A percentile compares a stretch with the other conserved stretches of the same genome.
These are phyloP conservation scores for Plasmodium yoelii DNA, from an alignment of 169 alveolate genomes.

Conservation along the genomic window DNA sequence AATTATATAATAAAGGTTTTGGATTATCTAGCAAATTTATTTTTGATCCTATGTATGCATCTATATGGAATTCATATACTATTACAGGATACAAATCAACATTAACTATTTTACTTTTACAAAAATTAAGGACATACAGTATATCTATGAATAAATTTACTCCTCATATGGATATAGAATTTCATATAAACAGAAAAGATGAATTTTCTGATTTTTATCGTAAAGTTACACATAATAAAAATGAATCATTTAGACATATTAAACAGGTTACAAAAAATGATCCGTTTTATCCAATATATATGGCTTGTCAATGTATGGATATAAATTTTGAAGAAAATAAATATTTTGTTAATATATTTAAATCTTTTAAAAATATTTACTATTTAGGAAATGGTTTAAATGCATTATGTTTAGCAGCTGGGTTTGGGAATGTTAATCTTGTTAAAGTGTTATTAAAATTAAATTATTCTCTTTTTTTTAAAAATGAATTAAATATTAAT, in stretches of 20 bases:
- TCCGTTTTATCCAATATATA: constrained; percentile 46
- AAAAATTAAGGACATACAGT: constrained; percentile 82
- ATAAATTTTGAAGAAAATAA: constrained; percentile 6
- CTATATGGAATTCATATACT: constrained; percentile 86
- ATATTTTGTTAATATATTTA: constrained; percentile 17
- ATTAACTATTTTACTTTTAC: constrained; percentile 77
- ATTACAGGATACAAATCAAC: constrained; percentile 81
- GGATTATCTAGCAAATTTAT: constrained; percentile 47
- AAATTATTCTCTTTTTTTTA: constrained; percentile 30
- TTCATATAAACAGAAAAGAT: constrained; percentile 76
- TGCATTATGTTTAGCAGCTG: constrained; percentile 79
- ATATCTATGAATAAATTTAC: constrained; percentile 79
- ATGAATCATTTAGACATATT: constrained; percentile 58
- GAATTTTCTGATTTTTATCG: constrained; percentile 74
- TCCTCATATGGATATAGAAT: constrained; percentile 77
- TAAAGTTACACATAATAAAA: constrained; percentile 79
- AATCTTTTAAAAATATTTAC: constrained; percentile 69
- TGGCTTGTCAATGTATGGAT: constrained; percentile 56
- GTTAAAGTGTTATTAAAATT: constrained; percentile 75
- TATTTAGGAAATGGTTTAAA: constrained; percentile 83
- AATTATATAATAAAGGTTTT: constrained; percentile 69
- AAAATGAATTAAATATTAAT: constrained; percentile 55
- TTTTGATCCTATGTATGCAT: constrained; percentile 80
- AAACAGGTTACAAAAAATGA: constrained; percentile 29
- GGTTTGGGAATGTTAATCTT: constrained; percentile 77